Evolutionary conservation across 306 rosid genomes (phyloP).

Genomic region (Sechiopsis laciniata): DNA sequence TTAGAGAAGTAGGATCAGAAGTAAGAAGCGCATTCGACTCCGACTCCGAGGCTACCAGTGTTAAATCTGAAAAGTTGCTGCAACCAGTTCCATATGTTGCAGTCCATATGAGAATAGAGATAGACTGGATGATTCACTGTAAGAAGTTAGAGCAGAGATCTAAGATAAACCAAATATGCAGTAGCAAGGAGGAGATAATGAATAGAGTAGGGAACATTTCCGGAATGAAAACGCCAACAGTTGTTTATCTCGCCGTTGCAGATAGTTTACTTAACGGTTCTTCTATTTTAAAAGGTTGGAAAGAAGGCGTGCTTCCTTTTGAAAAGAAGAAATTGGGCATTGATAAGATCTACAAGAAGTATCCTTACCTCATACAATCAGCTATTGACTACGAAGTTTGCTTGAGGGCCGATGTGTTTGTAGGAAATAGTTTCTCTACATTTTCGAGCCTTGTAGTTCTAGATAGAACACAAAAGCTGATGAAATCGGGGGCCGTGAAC

Average conservation of each 20-base stretch:
- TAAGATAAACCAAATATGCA: conserved; percentile 61
- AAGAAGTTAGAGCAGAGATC: conserved; percentile 61
- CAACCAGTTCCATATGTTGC: conserved; percentile 52
- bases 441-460: conserved; percentile 81
- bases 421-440: conserved; percentile 90
- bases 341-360: conserved; percentile 48
- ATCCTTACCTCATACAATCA: conserved; percentile 76
- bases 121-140: conserved; percentile 96
- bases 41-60: neutral
- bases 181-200: conserved; percentile 69
- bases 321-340: conserved; percentile 78
- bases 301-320: conserved; percentile 53
- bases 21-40: conserved; percentile 24
- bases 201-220: conserved; percentile 53
- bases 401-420: conserved; percentile 62
- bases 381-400: conserved; percentile 95
- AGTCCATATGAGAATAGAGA: conserved; percentile 89
- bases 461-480: conserved; percentile 74
- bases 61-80: neutral
- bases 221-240: conserved; percentile 40
- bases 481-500: conserved; percentile 33
- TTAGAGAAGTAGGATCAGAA: conserved; percentile 45
- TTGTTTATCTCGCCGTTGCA: conserved; percentile 74
- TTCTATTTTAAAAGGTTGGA: conserved; percentile 59
- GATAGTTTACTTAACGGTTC: conserved; percentile 70